Evolutionary conservation across 2,329 filamentous ascomycete genomes (phyloP).

Genomic region (Beauveria asiatica): DNA sequence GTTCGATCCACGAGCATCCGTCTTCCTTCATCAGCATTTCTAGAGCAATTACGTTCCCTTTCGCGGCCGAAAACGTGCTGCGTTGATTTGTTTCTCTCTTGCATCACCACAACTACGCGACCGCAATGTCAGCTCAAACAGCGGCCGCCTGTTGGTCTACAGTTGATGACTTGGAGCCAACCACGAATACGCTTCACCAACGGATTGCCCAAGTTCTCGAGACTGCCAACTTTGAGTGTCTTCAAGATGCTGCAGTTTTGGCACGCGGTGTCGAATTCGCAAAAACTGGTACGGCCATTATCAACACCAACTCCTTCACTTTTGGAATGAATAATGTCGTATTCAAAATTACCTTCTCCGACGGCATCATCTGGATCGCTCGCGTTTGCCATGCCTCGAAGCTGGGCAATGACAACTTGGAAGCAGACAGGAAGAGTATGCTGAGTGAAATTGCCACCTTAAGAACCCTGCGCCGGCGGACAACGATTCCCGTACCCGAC

Average conservation of each 20-base stretch:
- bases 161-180: neutral
- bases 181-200: neutral
- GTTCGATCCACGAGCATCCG: neutral
- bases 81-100: neutral
- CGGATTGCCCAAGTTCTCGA: neutral
- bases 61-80: neutral
- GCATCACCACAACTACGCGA: neutral
- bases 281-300: neutral
- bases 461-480: slow-evolving; percentile 7
- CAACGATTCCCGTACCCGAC: slow-evolving; percentile 7
- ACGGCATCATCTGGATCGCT: neutral
- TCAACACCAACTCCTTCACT: neutral
- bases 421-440: neutral
- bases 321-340: neutral
- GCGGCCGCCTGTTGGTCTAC: neutral
- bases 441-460: slow-evolving; percentile 12
- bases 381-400: neutral
- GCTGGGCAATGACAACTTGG: too few relatives aligned
- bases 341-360: neutral
- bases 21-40: neutral
- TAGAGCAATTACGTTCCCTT: neutral
- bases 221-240: neutral
- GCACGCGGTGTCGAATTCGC: neutral
- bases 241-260: neutral
- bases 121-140: neutral